phyloP scores from a whole-genome alignment of 202 grass and related monocot species.

The Bolboschoenoplectus hybrid region DNA sequence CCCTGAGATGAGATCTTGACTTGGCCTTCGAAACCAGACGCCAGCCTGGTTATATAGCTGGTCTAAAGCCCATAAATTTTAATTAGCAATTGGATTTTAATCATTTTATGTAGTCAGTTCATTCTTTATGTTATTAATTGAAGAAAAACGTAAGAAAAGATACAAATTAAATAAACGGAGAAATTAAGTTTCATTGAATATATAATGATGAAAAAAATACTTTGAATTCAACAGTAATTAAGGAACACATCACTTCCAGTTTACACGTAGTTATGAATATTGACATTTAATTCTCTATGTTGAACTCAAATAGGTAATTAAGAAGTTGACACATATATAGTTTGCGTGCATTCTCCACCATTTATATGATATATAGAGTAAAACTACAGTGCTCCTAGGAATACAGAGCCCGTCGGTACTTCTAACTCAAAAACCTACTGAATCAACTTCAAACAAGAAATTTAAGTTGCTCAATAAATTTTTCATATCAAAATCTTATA shows the following conservation, averaged over 20 bases:
- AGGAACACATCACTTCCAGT: background rate
- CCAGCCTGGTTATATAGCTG: conserved; percentile 11
- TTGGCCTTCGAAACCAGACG: conserved; percentile 9
- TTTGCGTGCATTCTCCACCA: conserved; percentile 1
- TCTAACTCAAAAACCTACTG: no score
- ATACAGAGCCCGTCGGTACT: no score
- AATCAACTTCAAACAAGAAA: no score
- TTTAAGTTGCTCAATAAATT: no score
- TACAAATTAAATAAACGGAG: background rate
- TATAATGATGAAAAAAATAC: background rate
- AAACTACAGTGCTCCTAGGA: no score
- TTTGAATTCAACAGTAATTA: background rate
- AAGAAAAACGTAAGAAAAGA: background rate
- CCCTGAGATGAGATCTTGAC: conserved; percentile 26
- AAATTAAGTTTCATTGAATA: conserved; percentile 5
- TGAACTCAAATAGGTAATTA: background rate
- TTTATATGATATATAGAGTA: background rate
- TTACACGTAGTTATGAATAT: conserved; percentile 28
- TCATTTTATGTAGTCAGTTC: background rate
- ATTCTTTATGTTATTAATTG: background rate
- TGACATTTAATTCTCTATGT: conserved; percentile 18
- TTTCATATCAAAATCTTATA: no score
- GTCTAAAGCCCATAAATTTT: conserved; percentile 14
- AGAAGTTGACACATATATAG: conserved; percentile 5
- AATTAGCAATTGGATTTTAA: background rate